A percentile compares a stretch with the other conserved stretches of the same genome.
These are phyloP conservation scores for Rubia yunnanensis DNA, from an alignment of 257 asterid species.

Conservation along the genomic window DNA sequence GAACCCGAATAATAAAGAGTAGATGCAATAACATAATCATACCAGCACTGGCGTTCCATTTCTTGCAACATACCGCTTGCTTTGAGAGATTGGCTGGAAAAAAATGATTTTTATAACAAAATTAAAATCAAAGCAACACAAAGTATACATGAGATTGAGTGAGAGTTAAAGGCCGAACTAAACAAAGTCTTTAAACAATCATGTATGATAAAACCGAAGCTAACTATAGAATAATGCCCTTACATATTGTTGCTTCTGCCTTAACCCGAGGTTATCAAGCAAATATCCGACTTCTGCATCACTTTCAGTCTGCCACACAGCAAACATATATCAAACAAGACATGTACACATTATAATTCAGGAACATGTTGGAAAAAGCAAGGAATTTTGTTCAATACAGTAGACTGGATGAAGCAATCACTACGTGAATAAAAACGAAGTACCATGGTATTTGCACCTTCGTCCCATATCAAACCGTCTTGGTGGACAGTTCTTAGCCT, in stretches of 20 bases:
- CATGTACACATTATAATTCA: constrained; percentile 1
- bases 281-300: constrained; percentile 63
- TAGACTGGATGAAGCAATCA: not conserved
- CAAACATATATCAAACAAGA: constrained; percentile 12
- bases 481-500: constrained; percentile 58
- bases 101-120: constrained; percentile 11
- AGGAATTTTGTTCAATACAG: not conserved
- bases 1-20: not conserved
- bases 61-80: constrained; percentile 75
- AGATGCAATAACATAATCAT: constrained; percentile 17
- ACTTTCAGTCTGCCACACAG: constrained; percentile 63
- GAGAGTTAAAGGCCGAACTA: not conserved
- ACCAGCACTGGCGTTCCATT: constrained; percentile 70
- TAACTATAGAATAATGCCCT: constrained; percentile 17
- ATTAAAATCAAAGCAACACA: not conserved
- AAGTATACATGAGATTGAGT: not conserved
- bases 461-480: constrained; percentile 84
- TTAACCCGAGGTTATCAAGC: constrained; percentile 72
- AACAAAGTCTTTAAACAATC: not conserved
- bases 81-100: constrained; percentile 86
- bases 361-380: not conserved
- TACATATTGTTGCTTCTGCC: constrained; percentile 80
- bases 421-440: not conserved
- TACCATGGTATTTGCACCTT: constrained; percentile 98
- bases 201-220: not conserved